These are phyloP conservation scores for Starmerella floricola DNA, from an alignment of 805 yeast genomes.

Conservation along the genomic window DNA sequence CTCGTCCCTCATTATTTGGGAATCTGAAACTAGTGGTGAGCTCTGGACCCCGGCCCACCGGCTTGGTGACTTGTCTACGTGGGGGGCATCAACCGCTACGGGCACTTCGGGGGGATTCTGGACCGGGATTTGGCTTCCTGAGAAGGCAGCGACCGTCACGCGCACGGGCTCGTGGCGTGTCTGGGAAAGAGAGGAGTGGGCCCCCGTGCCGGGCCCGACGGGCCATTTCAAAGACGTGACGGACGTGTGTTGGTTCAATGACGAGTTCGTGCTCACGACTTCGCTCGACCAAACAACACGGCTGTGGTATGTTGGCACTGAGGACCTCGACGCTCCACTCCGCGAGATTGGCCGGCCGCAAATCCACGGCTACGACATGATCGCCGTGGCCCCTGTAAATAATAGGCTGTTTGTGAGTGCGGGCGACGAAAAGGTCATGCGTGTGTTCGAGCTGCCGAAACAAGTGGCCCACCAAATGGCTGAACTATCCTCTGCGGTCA, in stretches of 20 bases:
- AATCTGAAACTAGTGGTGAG: constrained; percentile 26
- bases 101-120: constrained; percentile 78
- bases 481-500: constrained; percentile 20
- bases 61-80: constrained; percentile 82
- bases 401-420: constrained; percentile 68
- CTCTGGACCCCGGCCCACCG: constrained; percentile 76
- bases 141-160: constrained; percentile 59
- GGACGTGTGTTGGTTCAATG: constrained; percentile 56
- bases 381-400: constrained; percentile 53
- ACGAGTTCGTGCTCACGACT: constrained; percentile 54
- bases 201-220: constrained; percentile 40
- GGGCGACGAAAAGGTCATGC: constrained; percentile 85
- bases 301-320: constrained; percentile 41
- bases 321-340: constrained; percentile 39
- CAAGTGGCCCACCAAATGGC: constrained; percentile 55
- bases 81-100: constrained; percentile 97
- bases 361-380: constrained; percentile 96
- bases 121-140: constrained; percentile 57
- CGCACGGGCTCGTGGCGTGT: constrained; percentile 86
- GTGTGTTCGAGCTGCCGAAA: constrained; percentile 81
- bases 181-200: constrained; percentile 40
- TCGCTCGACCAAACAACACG: constrained; percentile 92
- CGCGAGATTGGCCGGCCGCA: constrained; percentile 94
- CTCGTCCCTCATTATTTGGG: constrained; percentile 86
- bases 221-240: constrained; percentile 70